Base-by-base conservation (phyloP, 495 filamentous ascomycete genomes). In the Xanthoparmelia taractica region DNA sequence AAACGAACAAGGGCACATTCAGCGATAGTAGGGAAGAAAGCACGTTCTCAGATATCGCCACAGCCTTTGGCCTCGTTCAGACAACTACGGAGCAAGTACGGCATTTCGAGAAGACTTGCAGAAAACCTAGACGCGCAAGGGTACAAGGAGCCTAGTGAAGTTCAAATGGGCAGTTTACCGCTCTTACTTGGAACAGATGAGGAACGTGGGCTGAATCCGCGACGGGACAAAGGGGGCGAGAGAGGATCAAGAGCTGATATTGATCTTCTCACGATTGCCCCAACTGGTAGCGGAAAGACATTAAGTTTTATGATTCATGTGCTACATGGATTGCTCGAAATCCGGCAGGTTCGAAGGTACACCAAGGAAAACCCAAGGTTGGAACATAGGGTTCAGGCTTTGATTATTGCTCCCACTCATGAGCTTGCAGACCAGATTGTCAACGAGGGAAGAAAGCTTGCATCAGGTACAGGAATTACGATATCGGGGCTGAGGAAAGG, bases 271-370 rank as follows among this genome's bases (percentile, higher is more conserved):
- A 86, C 87, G 5, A 86, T 97, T 40, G 94, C 94, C 18, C 95
- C 95, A 4, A 99, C 94, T 5, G 94, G 94, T 25, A 96, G 92
- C 70, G 94, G 94, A n/a, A 99, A 99, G 77, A 97, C 94, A 0
- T 73, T 97, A 60, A 88, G 90, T 5, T 99, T 96, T 69, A 73
- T 97, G 71, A 87, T 99, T 33, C 91, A 92, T 0, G 79, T 91
- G 23, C 80, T 97, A 57, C 87, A 96, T 70, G 79, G 81, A 56
- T 83, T 93, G 54, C 76, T 93, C 36, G 76, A 76, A 52, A 73
- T 77, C 61, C 77, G 78, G 60, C 75, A 76, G 76, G 67, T 69
- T 73, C 64, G 74, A 74, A 41, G 75, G 57, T 74, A 79, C 50
- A 59, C 69, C 58, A 31, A 52, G 57, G 60, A 71, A 34, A 72